phyloP scores from a whole-genome alignment of 371 early-diverging fungal genomes.

The Vavraia culicis region DNA sequence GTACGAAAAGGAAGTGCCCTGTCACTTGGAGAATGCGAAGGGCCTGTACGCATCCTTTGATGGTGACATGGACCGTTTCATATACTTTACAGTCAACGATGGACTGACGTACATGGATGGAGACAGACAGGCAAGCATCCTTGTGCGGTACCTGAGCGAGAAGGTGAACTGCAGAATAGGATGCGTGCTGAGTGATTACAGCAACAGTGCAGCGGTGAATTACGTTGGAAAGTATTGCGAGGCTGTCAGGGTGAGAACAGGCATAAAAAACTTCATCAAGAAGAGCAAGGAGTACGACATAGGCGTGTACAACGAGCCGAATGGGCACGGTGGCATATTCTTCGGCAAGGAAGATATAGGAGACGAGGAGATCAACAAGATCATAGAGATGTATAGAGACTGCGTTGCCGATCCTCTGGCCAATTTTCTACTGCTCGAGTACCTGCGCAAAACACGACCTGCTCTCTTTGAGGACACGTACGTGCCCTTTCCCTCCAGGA shows the following conservation, averaged over 20 bases:
- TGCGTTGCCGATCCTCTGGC: not conserved
- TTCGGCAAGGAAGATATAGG: slow-evolving; percentile 45
- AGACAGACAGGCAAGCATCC: slow-evolving; percentile 30
- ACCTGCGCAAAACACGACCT: too few relatives aligned
- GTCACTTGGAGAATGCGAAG: slow-evolving; percentile 3
- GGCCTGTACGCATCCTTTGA: slow-evolving; percentile 58
- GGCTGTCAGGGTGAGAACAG: slow-evolving; percentile 55
- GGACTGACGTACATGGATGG: slow-evolving; percentile 33
- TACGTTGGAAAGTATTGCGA: slow-evolving; percentile 16
- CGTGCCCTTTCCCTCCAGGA: slow-evolving; percentile 45
- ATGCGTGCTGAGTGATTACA: slow-evolving; percentile 33
- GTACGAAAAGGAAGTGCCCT: slow-evolving; percentile 57
- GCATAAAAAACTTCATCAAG: slow-evolving; percentile 94
- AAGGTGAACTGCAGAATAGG: slow-evolving; percentile 15
- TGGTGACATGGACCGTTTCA: slow-evolving; percentile 94
- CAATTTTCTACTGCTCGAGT: slow-evolving; percentile 1
- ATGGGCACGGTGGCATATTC: slow-evolving; percentile 93
- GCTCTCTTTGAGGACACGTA: slow-evolving; percentile 6
- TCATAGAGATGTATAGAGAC: slow-evolving; percentile 3
- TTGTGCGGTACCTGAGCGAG: slow-evolving; percentile 23
- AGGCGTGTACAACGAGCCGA: slow-evolving; percentile 98
- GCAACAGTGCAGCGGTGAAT: slow-evolving; percentile 33
- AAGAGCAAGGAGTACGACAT: slow-evolving; percentile 81
- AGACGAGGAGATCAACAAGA: not conserved
- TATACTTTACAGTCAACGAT: slow-evolving; percentile 54